phyloP scores from a whole-genome alignment of 345 rosid genomes.

The Aquilaria yunnanensis region DNA sequence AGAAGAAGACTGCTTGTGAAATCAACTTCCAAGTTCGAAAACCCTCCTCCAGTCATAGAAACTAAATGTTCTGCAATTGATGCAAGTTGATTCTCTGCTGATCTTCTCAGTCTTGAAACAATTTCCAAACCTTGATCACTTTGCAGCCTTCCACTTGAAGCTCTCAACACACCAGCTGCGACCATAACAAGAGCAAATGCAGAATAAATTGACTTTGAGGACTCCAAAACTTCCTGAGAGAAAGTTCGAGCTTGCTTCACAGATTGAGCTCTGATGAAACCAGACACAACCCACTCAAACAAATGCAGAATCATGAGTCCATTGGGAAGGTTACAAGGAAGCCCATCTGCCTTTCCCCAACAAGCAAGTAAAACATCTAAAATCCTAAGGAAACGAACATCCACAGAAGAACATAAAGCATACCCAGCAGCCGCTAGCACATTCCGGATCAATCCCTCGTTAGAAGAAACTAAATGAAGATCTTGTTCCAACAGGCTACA shows the following conservation, averaged over 20 bases:
- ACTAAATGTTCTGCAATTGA: constrained; percentile 39
- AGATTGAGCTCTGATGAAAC: constrained; percentile 42
- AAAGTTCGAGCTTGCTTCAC: constrained; percentile 38
- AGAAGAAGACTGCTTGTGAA: constrained; percentile 31
- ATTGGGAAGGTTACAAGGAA: constrained; percentile 33
- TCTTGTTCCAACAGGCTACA: constrained; percentile 57
- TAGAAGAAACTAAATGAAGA: constrained; percentile 26
- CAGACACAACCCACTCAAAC: constrained; percentile 74
- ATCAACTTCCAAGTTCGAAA: constrained; percentile 18
- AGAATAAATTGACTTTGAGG: constrained; percentile 30
- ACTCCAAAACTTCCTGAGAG: constrained; percentile 33
- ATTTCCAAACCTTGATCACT: constrained; percentile 31
- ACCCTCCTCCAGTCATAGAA: constrained; percentile 26
- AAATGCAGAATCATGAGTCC: constrained; percentile 84
- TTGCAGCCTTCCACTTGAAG: constrained; percentile 34
- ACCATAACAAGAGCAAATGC: constrained; percentile 58
- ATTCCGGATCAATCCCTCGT: constrained; percentile 32
- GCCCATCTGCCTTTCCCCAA: constrained; percentile 60
- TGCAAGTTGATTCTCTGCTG: constrained; percentile 52
- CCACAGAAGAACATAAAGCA: constrained; percentile 54
- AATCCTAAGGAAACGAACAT: constrained; percentile 35
- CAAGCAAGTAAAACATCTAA: constrained; percentile 51
- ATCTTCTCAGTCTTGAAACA: constrained; percentile 37
- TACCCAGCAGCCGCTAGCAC: constrained; percentile 87
- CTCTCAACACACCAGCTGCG: constrained; percentile 76